A percentile compares a stretch with the other conserved stretches of the same genome.
These are phyloP conservation scores for Lecanicillium sp. DNA, from an alignment of 2,329 filamentous ascomycete species.

Conservation along the genomic window DNA sequence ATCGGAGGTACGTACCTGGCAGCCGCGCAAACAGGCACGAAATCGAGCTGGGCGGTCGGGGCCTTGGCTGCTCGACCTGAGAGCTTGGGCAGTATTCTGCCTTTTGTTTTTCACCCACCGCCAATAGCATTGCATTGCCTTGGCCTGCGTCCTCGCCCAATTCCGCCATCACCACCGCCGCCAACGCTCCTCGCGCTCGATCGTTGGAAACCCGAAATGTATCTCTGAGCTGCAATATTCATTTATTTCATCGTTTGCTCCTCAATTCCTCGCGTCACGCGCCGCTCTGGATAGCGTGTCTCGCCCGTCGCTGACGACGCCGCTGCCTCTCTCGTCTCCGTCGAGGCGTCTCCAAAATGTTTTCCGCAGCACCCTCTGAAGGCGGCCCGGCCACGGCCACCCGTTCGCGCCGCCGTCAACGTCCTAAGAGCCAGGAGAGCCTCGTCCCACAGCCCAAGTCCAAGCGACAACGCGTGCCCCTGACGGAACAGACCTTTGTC, in stretches of 20 bases:
- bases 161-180: conserved; percentile 1
- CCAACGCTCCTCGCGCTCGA: not conserved
- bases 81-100: conserved; percentile 8
- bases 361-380: conserved; percentile 46
- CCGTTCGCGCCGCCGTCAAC: conserved; percentile 54
- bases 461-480: conserved; percentile 52
- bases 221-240: conserved; percentile 2
- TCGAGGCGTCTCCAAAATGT: conserved; percentile 36
- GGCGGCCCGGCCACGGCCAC: conserved; percentile 48
- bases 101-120: conserved; percentile 21
- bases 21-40: not conserved
- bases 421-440: conserved; percentile 48
- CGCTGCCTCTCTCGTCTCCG: conserved; percentile 8
- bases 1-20: conserved; percentile 4
- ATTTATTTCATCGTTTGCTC: conserved; percentile 5
- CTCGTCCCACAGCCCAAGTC: conserved; percentile 52
- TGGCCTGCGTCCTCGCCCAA: conserved; percentile 13
- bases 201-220: conserved; percentile 7
- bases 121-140: conserved; percentile 19
- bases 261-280: conserved; percentile 5
- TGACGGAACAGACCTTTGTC: conserved; percentile 49
- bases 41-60: too few relatives aligned
- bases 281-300: not conserved
- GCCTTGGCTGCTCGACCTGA: conserved; percentile 1
- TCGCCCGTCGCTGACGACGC: conserved; percentile 4